Base-by-base conservation (phyloP, 2,329 filamentous ascomycete genomes). In the Diaporthe helianthi region DNA sequence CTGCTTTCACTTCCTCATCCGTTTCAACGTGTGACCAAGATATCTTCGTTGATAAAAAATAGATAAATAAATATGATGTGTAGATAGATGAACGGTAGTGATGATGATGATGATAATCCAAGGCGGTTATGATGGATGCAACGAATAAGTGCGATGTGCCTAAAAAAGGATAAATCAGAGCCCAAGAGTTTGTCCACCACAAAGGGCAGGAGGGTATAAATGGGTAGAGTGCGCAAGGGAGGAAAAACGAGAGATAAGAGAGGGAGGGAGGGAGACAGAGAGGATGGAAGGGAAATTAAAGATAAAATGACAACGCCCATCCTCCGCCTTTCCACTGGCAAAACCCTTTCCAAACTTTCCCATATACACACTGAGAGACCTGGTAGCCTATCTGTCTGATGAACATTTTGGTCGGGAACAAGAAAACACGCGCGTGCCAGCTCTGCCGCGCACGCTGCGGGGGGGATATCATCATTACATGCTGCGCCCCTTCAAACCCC, bases 291-390 rank as follows among this genome's bases (percentile, higher is more conserved):
- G 9, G 41, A 12, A 61, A 47, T 24, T 17, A 26, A n/a, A 24
- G 22, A 38, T n/a, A 22, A 31, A 49, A 63, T 15, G 41, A 49
- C 58, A 63, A 63, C 12, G 29, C 41, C 29, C 41, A 31, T 46
- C 38, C 10, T 44, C 54, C 36, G 54, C 44, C 44, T 47, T 47
- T n/a, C 24, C 22, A 33, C 8, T 17, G n/a, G 26, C 49, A 31
- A 31, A 31, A 13, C 22, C 22, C 15, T 6, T 22, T 38, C 36
- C 36, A 19, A 26, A 8, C 41, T 47, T 33, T 33, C 58, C 58
- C 58, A 63, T 63, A 63, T 63, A 63, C 58, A 63, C 58, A 63
- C 44, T 63, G 58, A 63, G 36, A 63, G 58, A 49, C 58, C 58
- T 63, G 8, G 58, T 49, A 63, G 58, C 26, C 58, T 63, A n/a